Evolutionary conservation across 192 early-diverging fungal species (phyloP).

Genomic region (Funneliformis mosseae): DNA sequence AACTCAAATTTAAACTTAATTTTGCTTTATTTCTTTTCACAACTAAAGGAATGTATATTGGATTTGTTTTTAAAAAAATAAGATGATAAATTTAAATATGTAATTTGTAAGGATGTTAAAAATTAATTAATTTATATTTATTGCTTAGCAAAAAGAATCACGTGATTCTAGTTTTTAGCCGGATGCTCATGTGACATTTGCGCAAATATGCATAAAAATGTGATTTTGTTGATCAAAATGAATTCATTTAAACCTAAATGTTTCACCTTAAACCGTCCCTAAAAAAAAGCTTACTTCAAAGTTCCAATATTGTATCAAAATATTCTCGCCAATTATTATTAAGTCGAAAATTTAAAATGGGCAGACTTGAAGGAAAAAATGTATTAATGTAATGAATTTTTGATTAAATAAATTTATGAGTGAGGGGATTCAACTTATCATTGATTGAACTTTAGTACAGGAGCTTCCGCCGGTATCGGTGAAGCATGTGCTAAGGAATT

Average conservation of each 20-base stretch:
- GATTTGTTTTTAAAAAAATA: constrained; percentile 25
- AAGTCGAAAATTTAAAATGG: not conserved
- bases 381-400: constrained; percentile 38
- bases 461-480: constrained; percentile 73
- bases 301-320: too few species aligned
- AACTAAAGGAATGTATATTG: constrained; percentile 25
- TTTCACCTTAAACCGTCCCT: too few species aligned
- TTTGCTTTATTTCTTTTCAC: not conserved
- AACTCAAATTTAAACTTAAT: not conserved
- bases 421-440: not conserved
- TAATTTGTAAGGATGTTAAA: too few species aligned
- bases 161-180: too few species aligned
- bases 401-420: constrained; percentile 10
- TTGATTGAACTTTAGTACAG: constrained; percentile 52
- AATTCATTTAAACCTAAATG: too few species aligned
- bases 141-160: too few species aligned
- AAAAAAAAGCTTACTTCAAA: too few species aligned
- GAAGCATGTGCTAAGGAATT: constrained; percentile 72
- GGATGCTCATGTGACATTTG: too few species aligned
- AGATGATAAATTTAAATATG: not conserved
- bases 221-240: too few species aligned
- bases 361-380: constrained; percentile 41
- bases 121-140: too few species aligned
- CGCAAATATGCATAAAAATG: too few species aligned
- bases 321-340: too few species aligned